Evolutionary conservation across 2,329 filamentous ascomycete genomes (phyloP), one percentile per base, ranked within the genome.

Genomic region (Sporothrix schenckii): DNA sequence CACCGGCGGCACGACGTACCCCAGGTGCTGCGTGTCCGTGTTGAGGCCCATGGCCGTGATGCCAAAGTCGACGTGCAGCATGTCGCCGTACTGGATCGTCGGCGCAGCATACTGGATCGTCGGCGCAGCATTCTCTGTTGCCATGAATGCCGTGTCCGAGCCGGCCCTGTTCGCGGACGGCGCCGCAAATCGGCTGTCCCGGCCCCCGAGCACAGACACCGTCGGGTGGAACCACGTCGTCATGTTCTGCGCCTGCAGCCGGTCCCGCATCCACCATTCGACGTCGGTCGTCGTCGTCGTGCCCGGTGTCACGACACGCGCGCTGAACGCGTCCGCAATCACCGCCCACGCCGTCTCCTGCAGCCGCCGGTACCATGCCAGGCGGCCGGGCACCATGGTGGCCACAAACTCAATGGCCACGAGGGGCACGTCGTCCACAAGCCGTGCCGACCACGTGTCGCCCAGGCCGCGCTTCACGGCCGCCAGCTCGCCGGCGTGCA

Each of bases 291-390:
- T 81, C 2, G 80, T 84, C 24, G 83, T 83, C 61, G 73, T 71
- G 0, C 81, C 83, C 0, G 84, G 82, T 21, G 73, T 74, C 66
- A 85, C 80, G 5, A 82, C 79, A 66, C 73, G 85, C 77, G 88
- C 91, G 49, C 86, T 85, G 71, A 89, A 83, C 41, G 94, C 86
- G 75, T 87, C 90, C 74, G 91, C 85, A 77, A 95, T 94, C 65
- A 94, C 85, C 0, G 91, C 82, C 83, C 83, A 85, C 0, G 82
- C 80, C n/a, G 83, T 85, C 76, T 84, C 82, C 80, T 82, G 81
- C 76, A 85, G 76, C 66, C 78, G 78, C 19, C 74, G 74, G 73
- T 85, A 85, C 82, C 81, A 83, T 0, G 72, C 74, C 54, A 84
- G 74, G 47, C 80, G 78, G 7, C 75, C 75, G 4, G 75, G 73